A percentile compares a stretch with the other conserved stretches of the same genome.
These are phyloP conservation scores for Amanita jacksonii DNA, from an alignment of 768 basidiomycete species.

Conservation along the genomic window DNA sequence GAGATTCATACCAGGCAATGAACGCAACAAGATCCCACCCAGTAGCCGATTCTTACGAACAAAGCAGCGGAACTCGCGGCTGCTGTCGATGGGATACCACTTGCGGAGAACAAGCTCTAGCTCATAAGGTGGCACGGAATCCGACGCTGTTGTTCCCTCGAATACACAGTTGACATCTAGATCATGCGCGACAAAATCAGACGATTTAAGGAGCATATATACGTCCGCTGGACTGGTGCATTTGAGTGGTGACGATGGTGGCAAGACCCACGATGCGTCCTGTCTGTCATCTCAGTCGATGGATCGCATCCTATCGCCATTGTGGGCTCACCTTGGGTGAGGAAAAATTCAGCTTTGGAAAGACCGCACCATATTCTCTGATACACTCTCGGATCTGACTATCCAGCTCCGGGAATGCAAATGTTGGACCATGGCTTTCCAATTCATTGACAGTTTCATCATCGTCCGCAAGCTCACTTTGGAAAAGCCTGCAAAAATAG, in stretches of 20 bases:
- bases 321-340: slow-evolving; percentile 62
- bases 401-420: slow-evolving; percentile 80
- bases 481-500: slow-evolving; percentile 30
- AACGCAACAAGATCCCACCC: slow-evolving; percentile 38
- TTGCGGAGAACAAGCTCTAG: slow-evolving; percentile 84
- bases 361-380: slow-evolving; percentile 69
- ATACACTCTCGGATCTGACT: slow-evolving; percentile 55
- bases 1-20: not conserved
- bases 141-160: slow-evolving; percentile 32
- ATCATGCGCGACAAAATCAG: slow-evolving; percentile 83
- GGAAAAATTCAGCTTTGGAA: slow-evolving; percentile 95
- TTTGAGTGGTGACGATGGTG: slow-evolving; percentile 73
- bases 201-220: slow-evolving; percentile 87
- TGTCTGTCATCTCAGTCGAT: slow-evolving; percentile 19
- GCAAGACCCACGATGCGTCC: slow-evolving; percentile 91
- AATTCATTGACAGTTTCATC: slow-evolving; percentile 28
- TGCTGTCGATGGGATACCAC: slow-evolving; percentile 79
- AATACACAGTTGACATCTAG: slow-evolving; percentile 54
- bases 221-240: slow-evolving; percentile 86
- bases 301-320: too few relatives aligned
- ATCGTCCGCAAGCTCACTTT: slow-evolving; percentile 52
- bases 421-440: slow-evolving; percentile 22
- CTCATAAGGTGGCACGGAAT: slow-evolving; percentile 30
- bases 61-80: slow-evolving; percentile 87
- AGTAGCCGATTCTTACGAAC: slow-evolving; percentile 62